phyloP scores from a whole-genome alignment of 345 rosid genomes.

The Excoecaria agallocha region DNA sequence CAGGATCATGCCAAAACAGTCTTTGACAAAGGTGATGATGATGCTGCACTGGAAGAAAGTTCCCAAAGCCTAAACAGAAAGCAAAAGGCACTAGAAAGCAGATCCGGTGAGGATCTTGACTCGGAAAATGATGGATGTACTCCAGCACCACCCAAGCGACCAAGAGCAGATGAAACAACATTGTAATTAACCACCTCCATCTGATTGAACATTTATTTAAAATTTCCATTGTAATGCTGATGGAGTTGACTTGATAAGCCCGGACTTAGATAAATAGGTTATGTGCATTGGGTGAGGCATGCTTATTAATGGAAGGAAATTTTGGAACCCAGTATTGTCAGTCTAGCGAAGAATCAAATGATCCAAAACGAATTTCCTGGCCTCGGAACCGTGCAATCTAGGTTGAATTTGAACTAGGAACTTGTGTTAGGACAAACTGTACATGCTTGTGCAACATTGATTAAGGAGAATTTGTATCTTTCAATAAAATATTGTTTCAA shows the following conservation, averaged over 20 bases:
- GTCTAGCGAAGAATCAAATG: slow-evolving; percentile 3
- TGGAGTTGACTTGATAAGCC: not conserved
- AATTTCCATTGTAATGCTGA: not conserved
- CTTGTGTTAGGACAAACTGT: not conserved
- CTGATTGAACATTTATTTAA: slow-evolving; percentile 1
- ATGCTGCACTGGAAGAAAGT: slow-evolving; percentile 9
- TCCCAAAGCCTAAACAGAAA: slow-evolving; percentile 15
- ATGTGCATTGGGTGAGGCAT: not conserved
- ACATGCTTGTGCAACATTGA: slow-evolving; percentile 8
- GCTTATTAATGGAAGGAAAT: slow-evolving; percentile 5
- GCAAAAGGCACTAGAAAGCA: slow-evolving; percentile 13
- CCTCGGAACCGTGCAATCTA: not conserved
- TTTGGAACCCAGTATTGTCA: not conserved
- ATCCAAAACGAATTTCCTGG: slow-evolving; percentile 1
- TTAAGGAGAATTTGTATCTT: not conserved
- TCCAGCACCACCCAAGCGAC: slow-evolving; percentile 33
- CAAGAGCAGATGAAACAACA: slow-evolving; percentile 35
- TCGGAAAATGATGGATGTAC: slow-evolving; percentile 5
- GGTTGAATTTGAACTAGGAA: slow-evolving; percentile 18
- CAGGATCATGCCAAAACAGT: slow-evolving; percentile 11
- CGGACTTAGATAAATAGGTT: not conserved
- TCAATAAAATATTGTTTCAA: slow-evolving; percentile 2
- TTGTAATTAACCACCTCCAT: slow-evolving; percentile 2
- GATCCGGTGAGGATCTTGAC: not conserved
- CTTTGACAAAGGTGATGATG: not conserved